phyloP scores from a whole-genome alignment of 2,329 filamentous ascomycete species.

The Cyanodermella asteris region DNA sequence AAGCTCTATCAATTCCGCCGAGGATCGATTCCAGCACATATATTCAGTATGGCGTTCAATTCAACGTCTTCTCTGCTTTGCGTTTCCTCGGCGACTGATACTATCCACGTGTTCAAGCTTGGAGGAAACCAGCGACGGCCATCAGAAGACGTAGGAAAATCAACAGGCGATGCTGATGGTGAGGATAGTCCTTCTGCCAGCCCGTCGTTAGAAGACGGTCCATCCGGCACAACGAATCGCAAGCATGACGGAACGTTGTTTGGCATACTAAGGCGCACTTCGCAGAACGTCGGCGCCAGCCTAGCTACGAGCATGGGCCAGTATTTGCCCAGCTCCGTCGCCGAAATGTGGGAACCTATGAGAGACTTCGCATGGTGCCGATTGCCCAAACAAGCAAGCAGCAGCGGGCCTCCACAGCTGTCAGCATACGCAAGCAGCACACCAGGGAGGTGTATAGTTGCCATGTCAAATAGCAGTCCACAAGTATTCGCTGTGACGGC shows the following conservation, averaged over 20 bases:
- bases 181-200: no score
- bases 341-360: slow-evolving; percentile 91
- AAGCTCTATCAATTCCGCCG: slow-evolving; percentile 93
- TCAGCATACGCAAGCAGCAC: slow-evolving; percentile 15
- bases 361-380: slow-evolving; percentile 95
- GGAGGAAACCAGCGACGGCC: no score
- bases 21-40: slow-evolving; percentile 84
- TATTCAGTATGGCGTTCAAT: slow-evolving; percentile 99
- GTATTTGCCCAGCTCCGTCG: slow-evolving; percentile 80
- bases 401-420: no score
- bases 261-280: slow-evolving; percentile 80
- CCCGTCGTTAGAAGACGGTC: slow-evolving; percentile 16
- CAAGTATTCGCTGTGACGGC: slow-evolving; percentile 97
- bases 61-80: slow-evolving; percentile 79
- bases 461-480: slow-evolving; percentile 83
- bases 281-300: slow-evolving; percentile 74
- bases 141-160: no score
- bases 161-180: no score
- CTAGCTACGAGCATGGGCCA: slow-evolving; percentile 77
- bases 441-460: slow-evolving; percentile 73
- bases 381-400: slow-evolving; percentile 44
- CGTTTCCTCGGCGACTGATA: slow-evolving; percentile 89
- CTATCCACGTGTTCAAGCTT: slow-evolving; percentile 86
- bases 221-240: no score
- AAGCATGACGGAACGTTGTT: slow-evolving; percentile 56